A percentile compares a stretch with the other conserved stretches of the same genome.
Conservation (phyloP, 768 basidiomycete genomes). For the Boletus rubropictus region DNA sequence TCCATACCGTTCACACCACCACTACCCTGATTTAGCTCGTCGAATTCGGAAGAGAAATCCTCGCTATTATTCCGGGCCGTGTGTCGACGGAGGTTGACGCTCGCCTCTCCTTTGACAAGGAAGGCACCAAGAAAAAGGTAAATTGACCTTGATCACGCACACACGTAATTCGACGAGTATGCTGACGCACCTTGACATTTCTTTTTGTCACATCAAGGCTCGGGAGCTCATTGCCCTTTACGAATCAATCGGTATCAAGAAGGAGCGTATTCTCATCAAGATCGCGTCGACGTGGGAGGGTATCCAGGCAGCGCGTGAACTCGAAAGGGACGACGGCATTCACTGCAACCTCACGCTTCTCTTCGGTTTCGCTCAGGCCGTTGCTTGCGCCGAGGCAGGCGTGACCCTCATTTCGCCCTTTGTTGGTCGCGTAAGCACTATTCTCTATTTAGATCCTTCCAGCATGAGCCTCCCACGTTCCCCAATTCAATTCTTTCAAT, state of each 20-base stretch:
- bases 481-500: constrained; percentile 8
- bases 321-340: constrained; percentile 88
- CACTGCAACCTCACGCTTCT: constrained; percentile 99
- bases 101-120: constrained; percentile 93
- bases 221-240: constrained; percentile 91
- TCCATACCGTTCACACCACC: constrained; percentile 9
- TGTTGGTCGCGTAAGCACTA: constrained; percentile 79
- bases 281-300: constrained; percentile 99
- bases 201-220: constrained; percentile 41
- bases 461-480: constrained; percentile 6
- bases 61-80: constrained; percentile 92
- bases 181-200: constrained; percentile 4
- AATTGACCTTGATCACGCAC: constrained; percentile 13
- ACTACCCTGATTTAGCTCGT: constrained; percentile 59
- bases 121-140: constrained; percentile 84
- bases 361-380: constrained; percentile 98
- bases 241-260: constrained; percentile 86
- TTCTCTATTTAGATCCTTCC: constrained; percentile 16
- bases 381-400: constrained; percentile 96
- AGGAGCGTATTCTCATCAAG: constrained; percentile 96
- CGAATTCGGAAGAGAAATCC: constrained; percentile 95
- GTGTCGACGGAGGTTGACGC: constrained; percentile 99
- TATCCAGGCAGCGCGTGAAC: constrained; percentile 96
- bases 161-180: constrained; percentile 21
- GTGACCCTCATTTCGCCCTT: constrained; percentile 99